These are phyloP conservation scores for Bothriochloa decipiens DNA, from an alignment of 176 grass and related monocot genomes.

Conservation along the genomic window DNA sequence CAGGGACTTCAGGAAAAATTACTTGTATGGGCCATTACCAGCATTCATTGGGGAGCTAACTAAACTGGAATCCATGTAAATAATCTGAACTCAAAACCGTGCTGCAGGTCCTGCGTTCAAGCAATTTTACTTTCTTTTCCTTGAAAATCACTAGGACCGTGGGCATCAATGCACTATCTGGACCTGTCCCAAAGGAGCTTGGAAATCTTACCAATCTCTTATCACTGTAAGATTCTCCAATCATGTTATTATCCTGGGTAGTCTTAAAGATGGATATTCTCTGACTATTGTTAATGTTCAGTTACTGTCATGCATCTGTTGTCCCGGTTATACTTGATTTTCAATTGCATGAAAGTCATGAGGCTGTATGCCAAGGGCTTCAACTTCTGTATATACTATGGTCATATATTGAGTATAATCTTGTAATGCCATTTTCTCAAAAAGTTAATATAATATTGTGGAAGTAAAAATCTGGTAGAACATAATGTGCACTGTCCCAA, in stretches of 20 bases:
- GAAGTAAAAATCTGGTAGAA: neutral
- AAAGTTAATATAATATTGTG: neutral
- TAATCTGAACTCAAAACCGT: neutral
- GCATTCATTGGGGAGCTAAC: constrained; percentile 85
- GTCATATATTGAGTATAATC: neutral
- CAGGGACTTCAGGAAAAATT: constrained; percentile 72
- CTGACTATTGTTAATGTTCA: neutral
- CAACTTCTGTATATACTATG: constrained; percentile 9
- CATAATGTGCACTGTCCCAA: neutral
- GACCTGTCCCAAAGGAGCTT: constrained; percentile 84
- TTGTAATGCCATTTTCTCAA: neutral
- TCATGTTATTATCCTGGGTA: neutral
- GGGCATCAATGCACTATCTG: constrained; percentile 79
- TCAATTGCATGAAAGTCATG: neutral
- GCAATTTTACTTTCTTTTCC: constrained; percentile 36
- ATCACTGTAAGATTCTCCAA: constrained; percentile 56
- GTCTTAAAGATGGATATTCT: neutral
- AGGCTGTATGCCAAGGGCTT: neutral
- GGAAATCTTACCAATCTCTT: constrained; percentile 67
- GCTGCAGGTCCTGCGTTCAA: neutral
- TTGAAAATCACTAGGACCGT: constrained; percentile 48
- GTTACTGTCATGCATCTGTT: neutral
- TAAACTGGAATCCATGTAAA: constrained; percentile 58
- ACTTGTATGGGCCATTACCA: constrained; percentile 67
- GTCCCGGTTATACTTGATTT: neutral